Evolutionary conservation across 371 early-diverging fungal genomes (phyloP), one percentile per base, ranked within the genome.

Genomic region (Mucor indicus): DNA sequence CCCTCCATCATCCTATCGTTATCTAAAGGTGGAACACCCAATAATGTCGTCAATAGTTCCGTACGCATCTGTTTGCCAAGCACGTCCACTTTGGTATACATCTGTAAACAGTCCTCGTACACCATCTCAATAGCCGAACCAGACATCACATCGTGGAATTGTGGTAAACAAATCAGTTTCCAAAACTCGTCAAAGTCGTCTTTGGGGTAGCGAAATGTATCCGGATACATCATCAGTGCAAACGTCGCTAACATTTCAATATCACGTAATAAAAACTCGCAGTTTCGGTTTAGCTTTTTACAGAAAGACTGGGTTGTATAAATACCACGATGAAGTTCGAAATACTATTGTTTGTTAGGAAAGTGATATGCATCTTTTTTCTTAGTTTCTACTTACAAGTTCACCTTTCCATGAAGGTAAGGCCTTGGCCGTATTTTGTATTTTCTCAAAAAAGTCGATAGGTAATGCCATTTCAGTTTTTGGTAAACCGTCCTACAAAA

Each of bases 141-240:
- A 1, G 97, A 96, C 48, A 70, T 69, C 4, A 96, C 92, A 67
- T 95, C 95, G 54, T 96, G 98, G 60, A 96, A 96, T 68, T 98
- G 97, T 19, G 55, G 47, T 17, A 67, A 23, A 29, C 63, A 62
- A 23, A 66, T 24, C 37, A 59, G 53, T 55, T 94, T 91, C 96
- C 96, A 95, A 25, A 92, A 67, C 0, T 81, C 67, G 17, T 84
- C 84, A 4, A 96, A 50, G 50, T 88, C 84, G 0, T 65, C 66
- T 30, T 79, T 80, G 3, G 93, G 92, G 47, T 92, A 92, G 15
- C 39, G 37, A 42, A 55, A 68, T 20, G 25, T 32, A 13, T 47
- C 55, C 12, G 69, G 45, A 25, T 55, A 47, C n/a, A 56, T 58
- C 15, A 62, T 52, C 53, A 44, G 22, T 10, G 65, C 57, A 21